A percentile compares a stretch with the other conserved stretches of the same genome.
Evolutionary conservation across 306 rosid species (phyloP).

Genomic region (Gillenia trifoliata): DNA sequence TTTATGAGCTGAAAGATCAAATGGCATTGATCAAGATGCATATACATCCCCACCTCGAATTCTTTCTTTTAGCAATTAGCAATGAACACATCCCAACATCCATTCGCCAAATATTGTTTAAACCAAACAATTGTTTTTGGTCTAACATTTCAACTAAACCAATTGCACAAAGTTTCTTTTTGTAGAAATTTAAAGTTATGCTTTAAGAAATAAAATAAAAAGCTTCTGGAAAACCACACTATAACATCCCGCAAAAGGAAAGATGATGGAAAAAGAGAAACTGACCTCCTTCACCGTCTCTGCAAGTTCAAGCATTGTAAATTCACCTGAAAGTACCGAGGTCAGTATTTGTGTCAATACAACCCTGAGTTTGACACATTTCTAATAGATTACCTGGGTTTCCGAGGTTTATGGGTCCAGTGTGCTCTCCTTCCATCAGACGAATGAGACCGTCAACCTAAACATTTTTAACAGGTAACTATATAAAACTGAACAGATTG

Average conservation of each 20-base stretch:
- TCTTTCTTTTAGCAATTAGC: no score
- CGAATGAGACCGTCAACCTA: constrained; percentile 82
- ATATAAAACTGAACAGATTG: neutral
- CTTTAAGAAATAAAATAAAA: neutral
- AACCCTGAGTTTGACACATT: no score
- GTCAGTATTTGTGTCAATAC: neutral
- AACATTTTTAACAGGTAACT: constrained; percentile 13
- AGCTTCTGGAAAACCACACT: neutral
- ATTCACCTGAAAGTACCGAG: constrained; percentile 55
- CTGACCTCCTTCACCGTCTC: constrained; percentile 84
- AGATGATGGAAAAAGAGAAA: constrained; percentile 12
- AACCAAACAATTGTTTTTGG: neutral
- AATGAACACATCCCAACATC: neutral
- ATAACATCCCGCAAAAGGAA: neutral
- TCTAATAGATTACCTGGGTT: constrained; percentile 60
- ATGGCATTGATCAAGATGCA: neutral
- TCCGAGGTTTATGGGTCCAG: constrained; percentile 86
- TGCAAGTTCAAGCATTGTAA: constrained; percentile 88
- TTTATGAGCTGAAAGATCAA: constrained; percentile 55
- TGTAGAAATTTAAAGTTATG: no score
- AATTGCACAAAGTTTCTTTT: neutral
- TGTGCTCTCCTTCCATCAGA: constrained; percentile 71
- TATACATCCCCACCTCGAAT: no score
- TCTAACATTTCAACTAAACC: neutral
- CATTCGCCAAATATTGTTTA: neutral